Evolutionary conservation across 108 stramenopile genomes (phyloP).

Genomic region (Skeletonema costatum): DNA sequence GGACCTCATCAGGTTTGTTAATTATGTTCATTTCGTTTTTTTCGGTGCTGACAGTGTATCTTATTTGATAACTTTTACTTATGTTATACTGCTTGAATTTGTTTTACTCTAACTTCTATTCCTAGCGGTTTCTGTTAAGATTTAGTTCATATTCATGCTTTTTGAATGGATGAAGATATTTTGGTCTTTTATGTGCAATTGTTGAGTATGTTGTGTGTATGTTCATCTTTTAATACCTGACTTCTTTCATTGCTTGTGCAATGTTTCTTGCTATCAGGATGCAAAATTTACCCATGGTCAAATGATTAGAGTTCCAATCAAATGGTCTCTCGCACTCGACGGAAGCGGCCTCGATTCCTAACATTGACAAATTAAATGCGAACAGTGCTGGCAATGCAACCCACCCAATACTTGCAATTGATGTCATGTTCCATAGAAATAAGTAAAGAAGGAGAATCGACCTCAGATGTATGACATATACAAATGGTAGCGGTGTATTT

Average conservation of each 20-base stretch:
- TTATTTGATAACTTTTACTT: too few relatives aligned
- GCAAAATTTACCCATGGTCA: slow-evolving; percentile 42
- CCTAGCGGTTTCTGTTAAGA: too few relatives aligned
- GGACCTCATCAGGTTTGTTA: too few relatives aligned
- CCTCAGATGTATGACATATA: slow-evolving; percentile 71
- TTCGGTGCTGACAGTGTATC: too few relatives aligned
- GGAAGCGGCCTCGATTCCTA: slow-evolving; percentile 52
- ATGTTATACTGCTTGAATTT: too few relatives aligned
- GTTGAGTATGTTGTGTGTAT: too few relatives aligned
- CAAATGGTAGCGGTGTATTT: slow-evolving; percentile 74
- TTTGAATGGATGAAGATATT: too few relatives aligned
- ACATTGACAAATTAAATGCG: slow-evolving; percentile 34
- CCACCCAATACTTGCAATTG: slow-evolving; percentile 47
- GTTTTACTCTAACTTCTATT: too few relatives aligned
- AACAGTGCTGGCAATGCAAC: slow-evolving; percentile 34
- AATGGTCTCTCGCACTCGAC: slow-evolving; percentile 57
- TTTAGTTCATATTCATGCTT: too few relatives aligned
- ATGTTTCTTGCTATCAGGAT: slow-evolving; percentile 25
- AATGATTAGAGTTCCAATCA: slow-evolving; percentile 36
- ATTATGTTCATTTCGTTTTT: too few relatives aligned
- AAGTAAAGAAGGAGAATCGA: slow-evolving; percentile 70
- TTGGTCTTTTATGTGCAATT: too few relatives aligned
- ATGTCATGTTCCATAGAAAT: slow-evolving; percentile 41
- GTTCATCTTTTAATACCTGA: slow-evolving; percentile 3
- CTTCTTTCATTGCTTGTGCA: slow-evolving; percentile 31